These are phyloP conservation scores for Lecanicillium sp. DNA, from an alignment of 2,329 filamentous ascomycete species.

Conservation along the genomic window DNA sequence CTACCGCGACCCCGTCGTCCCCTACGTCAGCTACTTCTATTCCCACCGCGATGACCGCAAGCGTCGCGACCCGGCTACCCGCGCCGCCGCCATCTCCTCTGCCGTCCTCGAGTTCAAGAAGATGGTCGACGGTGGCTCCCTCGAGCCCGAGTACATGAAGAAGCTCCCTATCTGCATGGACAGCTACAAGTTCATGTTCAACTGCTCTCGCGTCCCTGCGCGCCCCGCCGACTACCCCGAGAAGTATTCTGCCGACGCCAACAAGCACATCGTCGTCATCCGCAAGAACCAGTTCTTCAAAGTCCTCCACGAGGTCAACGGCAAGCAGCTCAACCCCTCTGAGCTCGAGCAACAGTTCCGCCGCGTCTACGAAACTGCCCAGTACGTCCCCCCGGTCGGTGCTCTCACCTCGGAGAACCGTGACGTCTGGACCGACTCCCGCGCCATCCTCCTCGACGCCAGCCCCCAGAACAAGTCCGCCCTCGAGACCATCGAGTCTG, in stretches of 20 bases:
- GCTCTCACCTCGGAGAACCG: conserved; percentile 87
- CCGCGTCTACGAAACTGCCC: conserved; percentile 70
- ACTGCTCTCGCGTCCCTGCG: conserved; percentile 77
- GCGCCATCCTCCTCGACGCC: conserved; percentile 67
- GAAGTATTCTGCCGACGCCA: conserved; percentile 67
- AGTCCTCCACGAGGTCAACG: conserved; percentile 72
- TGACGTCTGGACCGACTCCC: conserved; percentile 84
- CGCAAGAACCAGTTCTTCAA: conserved; percentile 99
- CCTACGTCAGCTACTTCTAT: conserved; percentile 99
- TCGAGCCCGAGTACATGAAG: conserved; percentile 99
- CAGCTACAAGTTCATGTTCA: conserved; percentile 99
- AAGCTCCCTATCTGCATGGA: conserved; percentile 96
- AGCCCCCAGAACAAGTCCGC: conserved; percentile 71
- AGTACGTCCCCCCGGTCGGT: conserved; percentile 69
- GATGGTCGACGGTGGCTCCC: conserved; percentile 71
- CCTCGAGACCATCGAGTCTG: conserved; percentile 76
- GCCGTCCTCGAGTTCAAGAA: conserved; percentile 90
- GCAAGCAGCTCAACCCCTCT: conserved; percentile 77
- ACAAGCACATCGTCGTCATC: conserved; percentile 84
- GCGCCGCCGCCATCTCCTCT: conserved; percentile 83
- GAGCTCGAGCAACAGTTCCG: conserved; percentile 90
- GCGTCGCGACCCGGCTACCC: conserved; percentile 82
- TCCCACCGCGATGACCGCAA: conserved; percentile 90
- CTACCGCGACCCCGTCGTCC: conserved; percentile 93
- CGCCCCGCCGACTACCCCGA: conserved; percentile 75